A percentile compares a stretch with the other conserved stretches of the same genome.
Evolutionary conservation across 805 yeast genomes (phyloP).

Genomic region (Barnettozyma salicaria): DNA sequence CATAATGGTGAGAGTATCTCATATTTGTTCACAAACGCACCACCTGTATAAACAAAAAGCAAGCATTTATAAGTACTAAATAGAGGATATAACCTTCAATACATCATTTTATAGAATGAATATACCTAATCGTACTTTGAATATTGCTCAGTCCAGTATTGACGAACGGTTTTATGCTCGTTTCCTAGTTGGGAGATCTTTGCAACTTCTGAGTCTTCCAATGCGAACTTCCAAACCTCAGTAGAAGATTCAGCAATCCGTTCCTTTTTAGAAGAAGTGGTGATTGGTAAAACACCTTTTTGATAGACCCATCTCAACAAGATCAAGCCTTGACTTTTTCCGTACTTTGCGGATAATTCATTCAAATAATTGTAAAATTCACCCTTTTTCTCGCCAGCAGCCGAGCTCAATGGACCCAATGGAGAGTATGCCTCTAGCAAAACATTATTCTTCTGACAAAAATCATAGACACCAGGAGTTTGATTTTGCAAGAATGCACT

Average conservation of each 20-base stretch:
- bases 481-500: constrained; percentile 67
- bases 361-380: constrained; percentile 35
- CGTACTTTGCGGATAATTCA: constrained; percentile 49
- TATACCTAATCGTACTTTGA: constrained; percentile 18
- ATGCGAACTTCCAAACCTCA: constrained; percentile 48
- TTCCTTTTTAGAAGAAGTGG: constrained; percentile 57
- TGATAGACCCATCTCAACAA: constrained; percentile 67
- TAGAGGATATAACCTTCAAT: background rate
- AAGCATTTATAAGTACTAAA: background rate
- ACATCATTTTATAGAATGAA: too few species aligned
- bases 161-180: constrained; percentile 27
- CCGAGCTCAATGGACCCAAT: constrained; percentile 54
- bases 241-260: constrained; percentile 50
- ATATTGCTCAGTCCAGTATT: constrained; percentile 30
- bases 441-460: constrained; percentile 42
- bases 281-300: constrained; percentile 61
- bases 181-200: constrained; percentile 38
- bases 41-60: constrained; percentile 21
- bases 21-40: constrained; percentile 72
- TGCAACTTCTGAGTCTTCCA: constrained; percentile 45
- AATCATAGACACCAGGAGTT: constrained; percentile 49
- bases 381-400: constrained; percentile 37
- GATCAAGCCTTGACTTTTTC: constrained; percentile 54
- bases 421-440: constrained; percentile 64
- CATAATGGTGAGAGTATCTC: constrained; percentile 96